Base-by-base conservation (phyloP, 805 yeast genomes). In the Huiozyma naganishii region DNA sequence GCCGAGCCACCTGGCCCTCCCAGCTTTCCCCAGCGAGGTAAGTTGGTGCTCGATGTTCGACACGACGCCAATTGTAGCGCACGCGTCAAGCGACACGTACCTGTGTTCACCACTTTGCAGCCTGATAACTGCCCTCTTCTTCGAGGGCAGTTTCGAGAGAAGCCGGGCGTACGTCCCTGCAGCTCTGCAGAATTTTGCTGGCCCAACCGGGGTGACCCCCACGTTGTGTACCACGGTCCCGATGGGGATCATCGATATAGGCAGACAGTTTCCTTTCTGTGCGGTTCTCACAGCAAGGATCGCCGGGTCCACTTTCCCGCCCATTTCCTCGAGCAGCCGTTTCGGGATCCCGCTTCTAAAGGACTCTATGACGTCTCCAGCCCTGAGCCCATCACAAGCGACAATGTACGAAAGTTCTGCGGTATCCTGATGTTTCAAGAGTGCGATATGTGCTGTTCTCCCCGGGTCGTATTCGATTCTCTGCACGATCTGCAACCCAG, bases 381-480 rank as follows among this genome's bases (percentile, higher is more conserved):
- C 84, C 67, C 97, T 79, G 59, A 90, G 69, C 9, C 97, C 98
- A 49, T 87, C 90, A 45, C 92, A 77, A 0, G 98, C 97, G 45
- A 88, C 68, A 46, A 92, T 85, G 62, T 92, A 92, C 8, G 90
- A 74, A 47, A 79, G 66, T 50, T 76, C 71, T 5, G 76, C 78
- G 0, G 88, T 73, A 32, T 67, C 73, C 41, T 70, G 64, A 63
- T 83, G 82, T 62, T 81, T 74, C 41, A 90, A 58, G 48, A 92
- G 68, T 0, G 98, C 98, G 61, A 92, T 83, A 66, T 92, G 98
- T 6, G 92, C 82, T 4, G 94, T 76, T 70, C 98, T 77, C 56
- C 84, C 84, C 40, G 98, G 98, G 66, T 92, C 98, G 59, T 87
- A 87, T 65, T 92, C 98, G 47, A 92, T 85, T 62, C 98, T 74